These are phyloP conservation scores for Barnettozyma populi DNA, from an alignment of 805 yeast species.

Conservation along the genomic window DNA sequence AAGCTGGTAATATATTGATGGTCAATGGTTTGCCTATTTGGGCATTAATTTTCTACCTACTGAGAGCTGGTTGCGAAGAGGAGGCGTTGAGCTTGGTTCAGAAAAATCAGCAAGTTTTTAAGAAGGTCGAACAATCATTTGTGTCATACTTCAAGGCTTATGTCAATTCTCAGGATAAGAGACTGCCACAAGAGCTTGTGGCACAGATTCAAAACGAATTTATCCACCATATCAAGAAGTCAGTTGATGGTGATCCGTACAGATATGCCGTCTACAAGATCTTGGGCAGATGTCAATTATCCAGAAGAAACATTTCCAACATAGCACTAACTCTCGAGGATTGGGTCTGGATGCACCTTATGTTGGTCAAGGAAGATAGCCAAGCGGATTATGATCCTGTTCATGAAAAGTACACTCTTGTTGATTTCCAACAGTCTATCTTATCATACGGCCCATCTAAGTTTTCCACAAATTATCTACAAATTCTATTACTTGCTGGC, in stretches of 20 bases:
- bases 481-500: slow-evolving; percentile 69
- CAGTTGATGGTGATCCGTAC: slow-evolving; percentile 73
- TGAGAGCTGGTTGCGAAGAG: slow-evolving; percentile 75
- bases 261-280: slow-evolving; percentile 87
- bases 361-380: slow-evolving; percentile 58
- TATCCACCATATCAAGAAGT: slow-evolving; percentile 72
- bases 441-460: slow-evolving; percentile 66
- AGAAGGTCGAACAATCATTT: slow-evolving; percentile 80
- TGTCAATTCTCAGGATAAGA: slow-evolving; percentile 46
- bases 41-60: slow-evolving; percentile 81
- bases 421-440: slow-evolving; percentile 68
- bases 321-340: slow-evolving; percentile 81
- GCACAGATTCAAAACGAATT: slow-evolving; percentile 75
- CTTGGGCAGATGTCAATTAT: slow-evolving; percentile 78
- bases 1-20: slow-evolving; percentile 47
- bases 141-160: slow-evolving; percentile 73
- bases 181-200: slow-evolving; percentile 59
- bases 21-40: slow-evolving; percentile 89
- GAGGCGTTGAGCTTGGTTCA: slow-evolving; percentile 73
- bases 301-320: slow-evolving; percentile 59
- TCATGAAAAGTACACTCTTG: slow-evolving; percentile 66
- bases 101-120: slow-evolving; percentile 64
- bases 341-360: slow-evolving; percentile 93
- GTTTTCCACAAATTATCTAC: slow-evolving; percentile 69
- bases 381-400: slow-evolving; percentile 42